phyloP scores from a whole-genome alignment of 495 filamentous ascomycete species.

The Aspergillus asperescens region DNA sequence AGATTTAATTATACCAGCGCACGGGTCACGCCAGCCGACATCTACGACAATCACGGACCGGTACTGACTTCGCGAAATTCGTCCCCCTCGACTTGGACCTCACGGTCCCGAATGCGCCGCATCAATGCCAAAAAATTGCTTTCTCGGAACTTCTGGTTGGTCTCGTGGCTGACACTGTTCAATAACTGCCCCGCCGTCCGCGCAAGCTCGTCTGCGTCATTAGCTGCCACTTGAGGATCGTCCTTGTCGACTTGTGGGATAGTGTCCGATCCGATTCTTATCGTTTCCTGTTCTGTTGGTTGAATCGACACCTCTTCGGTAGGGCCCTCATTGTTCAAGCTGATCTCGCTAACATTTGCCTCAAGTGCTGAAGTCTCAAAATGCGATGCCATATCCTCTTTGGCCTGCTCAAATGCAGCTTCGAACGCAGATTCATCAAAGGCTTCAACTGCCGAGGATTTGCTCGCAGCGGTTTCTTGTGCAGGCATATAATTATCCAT shows the following conservation, averaged over 20 bases:
- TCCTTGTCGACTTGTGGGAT: constrained; percentile 34
- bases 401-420: constrained; percentile 52
- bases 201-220: constrained; percentile 63
- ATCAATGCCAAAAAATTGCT: constrained; percentile 74
- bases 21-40: constrained; percentile 37
- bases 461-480: constrained; percentile 21
- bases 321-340: neutral
- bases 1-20: constrained; percentile 34
- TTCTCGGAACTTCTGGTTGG: constrained; percentile 67
- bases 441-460: constrained; percentile 22
- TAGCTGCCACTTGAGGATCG: constrained; percentile 18
- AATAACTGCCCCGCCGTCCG: constrained; percentile 66
- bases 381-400: constrained; percentile 36
- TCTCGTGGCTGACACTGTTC: constrained; percentile 62
- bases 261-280: constrained; percentile 49
- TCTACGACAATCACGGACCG: constrained; percentile 36
- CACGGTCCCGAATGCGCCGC: constrained; percentile 55
- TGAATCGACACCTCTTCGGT: constrained; percentile 4
- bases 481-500: constrained; percentile 23
- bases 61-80: constrained; percentile 53
- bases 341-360: constrained; percentile 10
- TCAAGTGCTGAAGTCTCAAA: constrained; percentile 11
- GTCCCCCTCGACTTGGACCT: constrained; percentile 50
- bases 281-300: constrained; percentile 17
- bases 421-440: constrained; percentile 63